Evolutionary conservation across 2,329 filamentous ascomycete genomes (phyloP), one percentile per base, ranked within the genome.

Genomic region (Zymoseptoria brevis): DNA sequence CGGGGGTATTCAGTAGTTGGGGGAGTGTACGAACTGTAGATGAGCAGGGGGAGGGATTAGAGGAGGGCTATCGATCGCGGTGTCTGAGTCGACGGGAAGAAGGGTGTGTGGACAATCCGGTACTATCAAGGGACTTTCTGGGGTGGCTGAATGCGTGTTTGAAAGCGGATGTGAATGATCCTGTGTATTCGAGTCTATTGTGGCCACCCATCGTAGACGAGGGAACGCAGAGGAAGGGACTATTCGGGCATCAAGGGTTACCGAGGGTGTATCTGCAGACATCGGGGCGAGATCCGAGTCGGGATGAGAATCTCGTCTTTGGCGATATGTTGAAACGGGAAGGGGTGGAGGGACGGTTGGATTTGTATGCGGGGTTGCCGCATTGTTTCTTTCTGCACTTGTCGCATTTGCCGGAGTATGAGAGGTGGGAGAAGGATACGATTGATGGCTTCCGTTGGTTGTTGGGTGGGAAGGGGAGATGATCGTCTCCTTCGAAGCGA

Each of bases 301-400:
- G 81, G 2, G 81, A 83, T 60, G 81, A 83, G 56, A 76, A 71
- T 0, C 62, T 83, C 50, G 76, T 82, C 0, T 82, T 81, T 60
- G 80, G 81, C 63, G 68, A 74, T 45, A 66, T 78, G 0, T 63
- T 83, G 57, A 70, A 75, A 21, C 77, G 77, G 54, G 72, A 77
- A 1, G 74, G 69, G 1, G 70, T 80, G 6, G 64, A 72, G 63
- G 79, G 78, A 0, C 72, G 71, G 51, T 41, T 80, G 8, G 74
- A 80, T 63, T 62, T 77, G 13, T 78, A 75, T 64, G 60, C 67
- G 0, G 76, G 76, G 75, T 64, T 76, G 57, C 75, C 75, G 13
- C 77, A 79, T 68, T 73, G 74, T 68, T 64, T 81, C 35, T 68
- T 67, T 53, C 63, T 66, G 8, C 57, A 58, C 6, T 50, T 62